These are phyloP conservation scores for Penicillium psychrofluorescens DNA, from an alignment of 495 filamentous ascomycete genomes.

Conservation along the genomic window DNA sequence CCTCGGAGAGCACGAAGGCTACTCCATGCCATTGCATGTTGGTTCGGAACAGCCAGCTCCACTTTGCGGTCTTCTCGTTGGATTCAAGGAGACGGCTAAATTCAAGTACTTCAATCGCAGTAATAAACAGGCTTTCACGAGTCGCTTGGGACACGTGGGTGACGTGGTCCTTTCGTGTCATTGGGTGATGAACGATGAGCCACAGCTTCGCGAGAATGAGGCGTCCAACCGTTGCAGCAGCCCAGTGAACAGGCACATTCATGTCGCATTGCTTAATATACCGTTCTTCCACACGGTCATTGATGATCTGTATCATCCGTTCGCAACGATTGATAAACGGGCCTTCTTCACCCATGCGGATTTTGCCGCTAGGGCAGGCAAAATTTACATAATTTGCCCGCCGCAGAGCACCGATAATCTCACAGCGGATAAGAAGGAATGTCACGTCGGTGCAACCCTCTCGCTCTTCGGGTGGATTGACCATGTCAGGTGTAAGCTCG, in stretches of 20 bases:
- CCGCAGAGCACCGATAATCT: constrained; percentile 44
- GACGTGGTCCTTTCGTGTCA: constrained; percentile 29
- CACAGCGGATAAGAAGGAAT: constrained; percentile 64
- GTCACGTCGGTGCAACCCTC: constrained; percentile 70
- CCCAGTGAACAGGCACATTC: constrained; percentile 61
- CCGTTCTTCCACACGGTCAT: constrained; percentile 51
- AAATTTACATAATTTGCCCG: constrained; percentile 30
- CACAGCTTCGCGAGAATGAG: constrained; percentile 64
- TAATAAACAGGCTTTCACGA: constrained; percentile 66
- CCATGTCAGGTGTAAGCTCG: constrained; percentile 27
- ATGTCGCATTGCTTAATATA: constrained; percentile 49
- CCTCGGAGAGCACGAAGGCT: constrained; percentile 65
- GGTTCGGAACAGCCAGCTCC: constrained; percentile 76
- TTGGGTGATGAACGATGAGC: constrained; percentile 57
- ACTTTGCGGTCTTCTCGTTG: constrained; percentile 56
- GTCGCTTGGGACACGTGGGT: constrained; percentile 46
- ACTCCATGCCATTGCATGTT: constrained; percentile 84
- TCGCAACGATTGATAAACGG: constrained; percentile 46
- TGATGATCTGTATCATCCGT: constrained; percentile 54
- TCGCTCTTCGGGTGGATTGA: constrained; percentile 49
- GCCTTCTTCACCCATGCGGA: constrained; percentile 10
- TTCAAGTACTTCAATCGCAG: constrained; percentile 70
- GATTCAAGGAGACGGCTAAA: constrained; percentile 57
- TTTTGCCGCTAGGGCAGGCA: constrained; percentile 17
- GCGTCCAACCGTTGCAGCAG: constrained; percentile 58